Conservation (phyloP, 331 rosid species). For the Ulmus americana region DNA sequence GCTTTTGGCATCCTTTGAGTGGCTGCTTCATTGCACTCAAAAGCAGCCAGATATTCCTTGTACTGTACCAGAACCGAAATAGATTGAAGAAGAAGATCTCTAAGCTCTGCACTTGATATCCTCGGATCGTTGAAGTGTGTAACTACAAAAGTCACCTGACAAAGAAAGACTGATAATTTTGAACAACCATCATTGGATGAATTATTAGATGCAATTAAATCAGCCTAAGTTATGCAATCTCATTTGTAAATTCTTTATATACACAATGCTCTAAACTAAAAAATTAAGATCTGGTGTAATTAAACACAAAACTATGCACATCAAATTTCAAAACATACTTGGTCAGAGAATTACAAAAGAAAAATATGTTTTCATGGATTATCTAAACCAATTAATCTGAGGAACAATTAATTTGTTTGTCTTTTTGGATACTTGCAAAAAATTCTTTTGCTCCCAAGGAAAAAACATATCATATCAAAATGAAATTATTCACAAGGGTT, state of each 20-base stretch:
- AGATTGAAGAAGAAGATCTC: constrained; percentile 93
- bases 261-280: not conserved
- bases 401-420: too few relatives aligned
- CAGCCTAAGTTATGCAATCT: not conserved
- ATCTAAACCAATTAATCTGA: too few relatives aligned
- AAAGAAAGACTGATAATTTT: constrained; percentile 18
- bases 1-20: constrained; percentile 67
- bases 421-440: too few relatives aligned
- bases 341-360: too few relatives aligned
- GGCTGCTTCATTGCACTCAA: constrained; percentile 22
- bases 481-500: not conserved
- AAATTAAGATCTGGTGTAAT: too few relatives aligned
- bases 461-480: too few relatives aligned
- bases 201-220: constrained; percentile 14
- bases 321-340: too few relatives aligned
- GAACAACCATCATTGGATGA: not conserved
- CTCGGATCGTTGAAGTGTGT: constrained; percentile 88
- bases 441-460: too few relatives aligned
- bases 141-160: constrained; percentile 81
- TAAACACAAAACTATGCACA: too few relatives aligned
- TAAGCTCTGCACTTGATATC: constrained; percentile 84
- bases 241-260: not conserved
- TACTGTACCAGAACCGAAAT: constrained; percentile 61
- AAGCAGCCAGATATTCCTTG: constrained; percentile 23
- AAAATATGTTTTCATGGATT: too few relatives aligned